Conservation (phyloP, 1,284 basidiomycete genomes). For the Ustilago bromivora region DNA sequence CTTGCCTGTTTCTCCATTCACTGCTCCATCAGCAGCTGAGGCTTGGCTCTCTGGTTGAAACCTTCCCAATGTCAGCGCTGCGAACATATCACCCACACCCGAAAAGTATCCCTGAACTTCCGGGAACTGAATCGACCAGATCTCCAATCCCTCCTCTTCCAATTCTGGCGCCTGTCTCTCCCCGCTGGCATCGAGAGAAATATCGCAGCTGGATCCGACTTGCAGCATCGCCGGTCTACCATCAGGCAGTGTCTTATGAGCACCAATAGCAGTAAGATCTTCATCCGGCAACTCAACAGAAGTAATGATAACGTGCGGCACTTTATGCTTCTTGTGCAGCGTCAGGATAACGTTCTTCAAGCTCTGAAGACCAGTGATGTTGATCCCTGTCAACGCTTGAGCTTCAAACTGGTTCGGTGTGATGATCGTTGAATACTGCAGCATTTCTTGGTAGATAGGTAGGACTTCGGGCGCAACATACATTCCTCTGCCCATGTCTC, state of each 20-base stretch:
- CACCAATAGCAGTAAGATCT: constrained; percentile 55
- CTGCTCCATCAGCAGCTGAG: constrained; percentile 4
- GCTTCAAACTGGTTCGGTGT: constrained; percentile 99
- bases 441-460: constrained; percentile 84
- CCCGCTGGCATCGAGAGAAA: constrained; percentile 30
- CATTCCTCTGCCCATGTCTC: constrained; percentile 73
- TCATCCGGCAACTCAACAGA: constrained; percentile 75
- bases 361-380: constrained; percentile 78
- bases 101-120: constrained; percentile 91
- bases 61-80: constrained; percentile 88
- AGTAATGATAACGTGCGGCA: constrained; percentile 90
- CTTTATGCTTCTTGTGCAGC: constrained; percentile 80
- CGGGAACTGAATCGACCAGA: constrained; percentile 80
- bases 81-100: constrained; percentile 96
- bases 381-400: constrained; percentile 73
- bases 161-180: constrained; percentile 18
- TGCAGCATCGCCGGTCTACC: constrained; percentile 60
- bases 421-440: constrained; percentile 86
- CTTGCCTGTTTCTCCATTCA: constrained; percentile 14
- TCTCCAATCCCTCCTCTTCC: constrained; percentile 14
- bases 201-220: constrained; percentile 68
- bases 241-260: constrained; percentile 31
- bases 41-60: constrained; percentile 72
- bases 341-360: constrained; percentile 78
- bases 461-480: constrained; percentile 91